Base-by-base conservation (phyloP, 768 basidiomycete species). In the Xanthoconium stramineum region DNA sequence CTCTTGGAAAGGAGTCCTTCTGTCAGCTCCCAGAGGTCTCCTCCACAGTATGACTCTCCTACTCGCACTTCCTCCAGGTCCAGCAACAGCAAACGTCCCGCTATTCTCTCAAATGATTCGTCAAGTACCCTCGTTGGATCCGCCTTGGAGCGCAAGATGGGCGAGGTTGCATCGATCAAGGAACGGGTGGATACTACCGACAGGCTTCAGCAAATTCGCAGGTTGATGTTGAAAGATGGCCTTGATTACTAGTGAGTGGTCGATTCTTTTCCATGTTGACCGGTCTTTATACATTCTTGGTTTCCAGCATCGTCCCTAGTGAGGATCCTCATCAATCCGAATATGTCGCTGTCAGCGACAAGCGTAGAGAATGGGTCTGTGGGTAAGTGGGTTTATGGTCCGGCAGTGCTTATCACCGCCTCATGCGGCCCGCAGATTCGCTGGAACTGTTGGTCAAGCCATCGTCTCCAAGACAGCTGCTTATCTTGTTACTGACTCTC, bases 261-360 rank as follows among this genome's bases (percentile, higher is more conserved):
- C 58, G 37, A 32, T 19, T 39, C 30, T 46, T 17, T 37, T 33
- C 30, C 9, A 33, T 52, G 54, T 51, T 52, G 44, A n/a, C n/a
- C n/a, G n/a, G n/a, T n/a, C 32, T 56, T 64, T 42, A 43, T 44
- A 53, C 35, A n/a, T 53, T 13, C 48, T 52, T 42, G 33, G 40
- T 52, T 37, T 61, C n/a, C 48, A 93, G 90, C 63, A 69, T 91
- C 60, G 70, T 93, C 46, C 90, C 90, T 3, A 84, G 80, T 36
- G 89, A 90, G 69, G 91, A 94, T 65, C 86, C 89, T 6, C 91
- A 94, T 66, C 82, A 83, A 50, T 91, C 90, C 0, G 91, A 94
- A 70, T 92, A 91, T 57, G 86, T 91, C 28, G 82, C 89, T 17
- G 69, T 78, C 8, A 82, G 83, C 55, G 91, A 94, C 70, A 88